Base-by-base conservation (phyloP, 1,284 basidiomycete genomes). In the Mycena citricolor region DNA sequence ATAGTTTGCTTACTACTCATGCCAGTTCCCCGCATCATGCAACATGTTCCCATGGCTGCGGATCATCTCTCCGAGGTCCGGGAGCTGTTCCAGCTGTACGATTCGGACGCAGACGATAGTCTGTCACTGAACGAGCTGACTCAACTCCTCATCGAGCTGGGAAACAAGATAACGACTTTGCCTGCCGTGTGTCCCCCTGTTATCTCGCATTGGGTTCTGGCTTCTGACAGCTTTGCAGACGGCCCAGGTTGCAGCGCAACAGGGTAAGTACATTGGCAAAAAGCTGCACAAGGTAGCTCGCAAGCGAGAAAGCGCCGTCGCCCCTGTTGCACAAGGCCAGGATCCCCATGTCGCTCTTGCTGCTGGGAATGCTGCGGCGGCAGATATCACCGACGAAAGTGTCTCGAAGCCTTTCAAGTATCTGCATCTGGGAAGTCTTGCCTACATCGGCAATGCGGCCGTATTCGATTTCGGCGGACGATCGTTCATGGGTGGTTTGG, bases 371-470 rank as follows among this genome's bases (percentile, higher is more conserved):
- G 64, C 22, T 63, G 79, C 21, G 56, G n/a, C 37, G 5, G 13
- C 16, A 11, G 32, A 20, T 17, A 46, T 33, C 35, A 58, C 64
- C 42, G 89, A 93, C 57, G 93, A 97, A 64, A 78, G 79, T 14
- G 71, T 87, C 12, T 72, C 76, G 30, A 61, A 70, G 31, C 87
- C 93, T 3, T 97, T 97, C 80, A 73, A 71, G 53, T 94, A 92
- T 63, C 59, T 67, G 37, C 89, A 94, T 59, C 77, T 95, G 4
- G 92, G 92, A 13, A 83, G 71, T 45, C 73, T 95, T 54, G 94
- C 92, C n/a, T 93, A 94, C 62, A 91, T 95, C 54, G 93, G 94
- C 16, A 94, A 91, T 57, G 85, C 87, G 1, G 93, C 93, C 0
- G 93, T 95, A 24, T 97, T 97, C 60, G 93, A 97, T 63, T 68